phyloP scores from a whole-genome alignment of 2,329 filamentous ascomycete genomes.

The Xylariaceae sp. region DNA sequence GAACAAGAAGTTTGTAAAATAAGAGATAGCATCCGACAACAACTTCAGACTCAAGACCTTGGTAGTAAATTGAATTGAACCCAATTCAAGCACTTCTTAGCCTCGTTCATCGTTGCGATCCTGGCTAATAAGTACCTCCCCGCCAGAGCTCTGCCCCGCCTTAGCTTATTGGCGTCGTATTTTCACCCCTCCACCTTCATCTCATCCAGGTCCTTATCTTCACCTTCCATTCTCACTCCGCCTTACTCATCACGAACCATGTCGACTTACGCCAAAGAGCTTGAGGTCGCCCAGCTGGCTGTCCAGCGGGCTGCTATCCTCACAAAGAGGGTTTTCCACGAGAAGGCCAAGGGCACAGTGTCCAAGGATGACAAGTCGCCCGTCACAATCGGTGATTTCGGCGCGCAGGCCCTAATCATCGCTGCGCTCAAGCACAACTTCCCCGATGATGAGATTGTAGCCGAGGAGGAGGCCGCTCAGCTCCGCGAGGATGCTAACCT shows the following conservation, averaged over 20 bases:
- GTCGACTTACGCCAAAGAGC: conserved; percentile 59
- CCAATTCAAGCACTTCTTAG: conserved; percentile 14
- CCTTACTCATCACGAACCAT: conserved; percentile 26
- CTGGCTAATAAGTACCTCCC: conserved; percentile 28
- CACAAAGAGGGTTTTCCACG: conserved; percentile 73
- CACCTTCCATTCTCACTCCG: conserved; percentile 1
- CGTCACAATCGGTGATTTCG: conserved; percentile 96
- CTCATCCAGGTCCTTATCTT: neutral
- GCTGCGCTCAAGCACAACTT: conserved; percentile 84
- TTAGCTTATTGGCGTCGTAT: conserved; percentile 27
- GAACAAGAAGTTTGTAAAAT: neutral
- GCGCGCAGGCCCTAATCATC: conserved; percentile 94
- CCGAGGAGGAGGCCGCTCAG: conserved; percentile 84
- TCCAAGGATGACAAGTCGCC: conserved; percentile 94
- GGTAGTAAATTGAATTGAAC: neutral
- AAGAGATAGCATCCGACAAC: neutral
- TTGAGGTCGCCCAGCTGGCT: conserved; percentile 67
- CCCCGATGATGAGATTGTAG: conserved; percentile 84
- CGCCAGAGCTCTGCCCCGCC: conserved; percentile 29
- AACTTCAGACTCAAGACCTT: neutral
- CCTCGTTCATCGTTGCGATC: conserved; percentile 24
- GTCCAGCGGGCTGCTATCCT: conserved; percentile 69
- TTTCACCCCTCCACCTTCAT: conserved; percentile 14
- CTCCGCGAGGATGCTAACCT: conserved; percentile 67
- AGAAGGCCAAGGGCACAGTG: conserved; percentile 89